phyloP scores from a whole-genome alignment of 495 filamentous ascomycete genomes.

The Echria macrotheca region DNA sequence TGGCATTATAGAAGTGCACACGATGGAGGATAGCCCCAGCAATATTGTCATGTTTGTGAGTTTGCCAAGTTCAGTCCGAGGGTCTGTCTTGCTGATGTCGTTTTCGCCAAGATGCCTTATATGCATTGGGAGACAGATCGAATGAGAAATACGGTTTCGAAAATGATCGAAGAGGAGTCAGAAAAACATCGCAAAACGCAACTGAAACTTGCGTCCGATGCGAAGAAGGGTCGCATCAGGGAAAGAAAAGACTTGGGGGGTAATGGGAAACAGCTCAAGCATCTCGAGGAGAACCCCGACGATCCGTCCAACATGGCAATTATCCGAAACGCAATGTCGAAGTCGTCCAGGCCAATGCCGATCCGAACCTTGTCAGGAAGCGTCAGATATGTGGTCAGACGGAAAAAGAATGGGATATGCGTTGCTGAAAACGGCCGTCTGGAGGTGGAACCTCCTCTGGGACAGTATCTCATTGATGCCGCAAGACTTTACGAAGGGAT shows the following conservation, averaged over 20 bases:
- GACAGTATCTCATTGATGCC: slow-evolving; percentile 32
- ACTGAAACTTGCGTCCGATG: neutral
- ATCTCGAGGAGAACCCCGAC: neutral
- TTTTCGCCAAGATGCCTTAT: slow-evolving; percentile 53
- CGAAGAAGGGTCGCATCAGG: neutral
- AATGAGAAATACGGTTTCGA: slow-evolving; percentile 29
- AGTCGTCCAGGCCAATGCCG: neutral
- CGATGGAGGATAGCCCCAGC: slow-evolving; percentile 20
- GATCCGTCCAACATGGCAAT: neutral
- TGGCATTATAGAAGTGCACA: neutral
- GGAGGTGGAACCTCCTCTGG: slow-evolving; percentile 18
- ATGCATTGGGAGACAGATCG: slow-evolving; percentile 60
- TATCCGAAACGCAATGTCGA: no score
- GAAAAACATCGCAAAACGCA: slow-evolving; percentile 4
- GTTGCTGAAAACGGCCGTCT: slow-evolving; percentile 22
- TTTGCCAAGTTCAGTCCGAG: neutral
- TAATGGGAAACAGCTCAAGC: neutral
- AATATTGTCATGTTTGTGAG: slow-evolving; percentile 38
- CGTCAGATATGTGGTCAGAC: neutral
- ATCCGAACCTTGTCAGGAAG: neutral
- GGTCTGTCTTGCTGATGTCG: neutral
- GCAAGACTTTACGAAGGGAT: slow-evolving; percentile 37
- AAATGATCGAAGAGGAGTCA: slow-evolving; percentile 12
- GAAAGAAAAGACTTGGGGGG: neutral
- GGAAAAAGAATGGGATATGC: neutral